Percentiles rank a stretch among this genome's conserved stretches.
Evolutionary conservation across 148 eudicot species (phyloP).

Genomic region (Cornus florida): DNA sequence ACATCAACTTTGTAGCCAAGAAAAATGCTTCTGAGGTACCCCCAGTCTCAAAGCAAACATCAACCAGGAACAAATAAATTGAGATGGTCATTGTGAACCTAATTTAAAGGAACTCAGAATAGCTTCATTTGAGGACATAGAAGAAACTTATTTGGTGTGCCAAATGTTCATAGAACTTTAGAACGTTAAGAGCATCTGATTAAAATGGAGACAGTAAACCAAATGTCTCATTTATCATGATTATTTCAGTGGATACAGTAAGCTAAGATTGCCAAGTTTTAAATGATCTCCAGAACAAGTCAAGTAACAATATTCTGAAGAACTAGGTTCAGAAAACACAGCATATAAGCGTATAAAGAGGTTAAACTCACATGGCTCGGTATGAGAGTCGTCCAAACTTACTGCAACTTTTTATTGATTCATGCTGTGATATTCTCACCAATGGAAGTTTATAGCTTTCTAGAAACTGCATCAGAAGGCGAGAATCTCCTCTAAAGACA

Average conservation of each 20-base stretch:
- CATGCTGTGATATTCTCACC: constrained; percentile 24
- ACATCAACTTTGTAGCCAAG: too few species aligned
- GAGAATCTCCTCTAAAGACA: constrained; percentile 70
- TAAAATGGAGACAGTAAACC: background rate
- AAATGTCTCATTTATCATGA: background rate
- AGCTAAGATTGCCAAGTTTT: background rate
- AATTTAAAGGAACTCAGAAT: background rate
- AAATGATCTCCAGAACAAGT: constrained; percentile 4
- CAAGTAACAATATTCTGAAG: constrained; percentile 5
- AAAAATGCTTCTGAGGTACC: too few species aligned
- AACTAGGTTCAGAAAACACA: background rate
- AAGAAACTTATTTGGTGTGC: background rate
- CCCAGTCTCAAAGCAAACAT: too few species aligned
- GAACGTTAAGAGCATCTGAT: background rate
- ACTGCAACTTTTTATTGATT: constrained; percentile 24
- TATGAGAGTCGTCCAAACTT: constrained; percentile 66
- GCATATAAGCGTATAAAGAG: background rate
- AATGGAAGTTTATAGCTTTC: constrained; percentile 73
- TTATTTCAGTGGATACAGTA: background rate
- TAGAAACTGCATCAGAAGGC: constrained; percentile 59
- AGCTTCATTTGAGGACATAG: background rate
- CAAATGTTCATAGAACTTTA: background rate
- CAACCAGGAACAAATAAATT: too few species aligned
- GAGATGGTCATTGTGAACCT: background rate
- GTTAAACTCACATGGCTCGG: constrained; percentile 72